These are phyloP conservation scores for Thymus mandschuricus DNA, from an alignment of 257 asterid genomes.

Conservation along the genomic window DNA sequence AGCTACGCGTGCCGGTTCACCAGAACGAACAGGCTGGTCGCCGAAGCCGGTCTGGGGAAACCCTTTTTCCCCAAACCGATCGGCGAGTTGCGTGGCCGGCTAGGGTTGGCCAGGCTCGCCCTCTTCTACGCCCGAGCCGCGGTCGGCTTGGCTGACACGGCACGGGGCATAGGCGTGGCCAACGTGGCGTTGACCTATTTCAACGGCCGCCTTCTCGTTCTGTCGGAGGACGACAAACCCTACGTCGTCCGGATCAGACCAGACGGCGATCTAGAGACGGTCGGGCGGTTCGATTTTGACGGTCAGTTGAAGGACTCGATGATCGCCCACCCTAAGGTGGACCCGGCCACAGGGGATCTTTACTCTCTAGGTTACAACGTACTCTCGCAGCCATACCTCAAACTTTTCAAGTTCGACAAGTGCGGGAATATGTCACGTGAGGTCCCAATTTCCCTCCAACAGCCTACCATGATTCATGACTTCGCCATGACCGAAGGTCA, in stretches of 20 bases:
- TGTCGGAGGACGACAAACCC: conserved; percentile 71
- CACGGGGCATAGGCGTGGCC: conserved; percentile 48
- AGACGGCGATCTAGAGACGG: conserved; percentile 52
- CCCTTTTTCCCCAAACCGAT: conserved; percentile 62
- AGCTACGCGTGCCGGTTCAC: conserved; percentile 65
- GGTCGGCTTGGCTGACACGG: conserved; percentile 38
- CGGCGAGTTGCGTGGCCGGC: conserved; percentile 64
- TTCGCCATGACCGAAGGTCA: conserved; percentile 54
- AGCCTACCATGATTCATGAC: conserved; percentile 67
- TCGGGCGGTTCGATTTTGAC: conserved; percentile 48
- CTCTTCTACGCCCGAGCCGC: conserved; percentile 43
- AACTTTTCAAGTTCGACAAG: conserved; percentile 45
- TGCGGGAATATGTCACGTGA: conserved; percentile 51
- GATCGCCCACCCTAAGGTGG: conserved; percentile 70
- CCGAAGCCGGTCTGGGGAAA: conserved; percentile 50
- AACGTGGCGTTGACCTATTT: conserved; percentile 57
- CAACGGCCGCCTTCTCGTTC: conserved; percentile 53
- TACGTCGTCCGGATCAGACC: conserved; percentile 39
- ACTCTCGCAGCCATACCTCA: conserved; percentile 44
- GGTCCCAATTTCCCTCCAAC: conserved; percentile 40
- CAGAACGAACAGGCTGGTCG: conserved; percentile 46
- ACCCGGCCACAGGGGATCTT: conserved; percentile 59
- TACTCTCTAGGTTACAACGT: conserved; percentile 53
- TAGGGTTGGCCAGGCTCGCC: conserved; percentile 62
- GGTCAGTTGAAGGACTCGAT: conserved; percentile 47